Evolutionary conservation across 106 monocot genomes (phyloP).

Genomic region (Acanthochlamys bracteata): DNA sequence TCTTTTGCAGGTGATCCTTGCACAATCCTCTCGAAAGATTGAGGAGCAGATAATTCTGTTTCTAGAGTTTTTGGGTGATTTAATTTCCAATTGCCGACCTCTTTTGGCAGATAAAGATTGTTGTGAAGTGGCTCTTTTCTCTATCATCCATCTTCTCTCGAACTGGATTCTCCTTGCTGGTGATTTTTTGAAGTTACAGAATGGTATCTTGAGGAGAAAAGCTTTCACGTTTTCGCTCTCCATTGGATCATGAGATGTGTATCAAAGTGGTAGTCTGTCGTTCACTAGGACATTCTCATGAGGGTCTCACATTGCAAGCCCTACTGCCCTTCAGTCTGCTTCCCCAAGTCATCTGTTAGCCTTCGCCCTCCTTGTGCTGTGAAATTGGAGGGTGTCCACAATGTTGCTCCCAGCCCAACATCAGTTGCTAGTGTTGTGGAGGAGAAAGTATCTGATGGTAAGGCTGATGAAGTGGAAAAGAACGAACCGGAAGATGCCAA

Average conservation of each 20-base stretch:
- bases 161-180: not conserved
- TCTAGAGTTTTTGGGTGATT: not conserved
- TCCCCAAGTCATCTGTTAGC: constrained; percentile 14
- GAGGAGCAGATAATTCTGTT: too few species aligned
- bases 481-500: constrained; percentile 10
- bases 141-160: not conserved
- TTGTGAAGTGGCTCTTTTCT: not conserved
- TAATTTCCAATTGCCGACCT: not conserved
- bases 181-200: not conserved
- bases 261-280: constrained; percentile 2
- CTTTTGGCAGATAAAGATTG: not conserved
- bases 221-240: not conserved
- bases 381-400: constrained; percentile 1
- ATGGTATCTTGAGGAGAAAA: not conserved
- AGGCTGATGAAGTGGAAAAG: constrained; percentile 16
- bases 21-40: not conserved
- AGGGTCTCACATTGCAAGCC: constrained; percentile 19
- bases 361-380: not conserved
- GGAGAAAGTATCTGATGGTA: constrained; percentile 14
- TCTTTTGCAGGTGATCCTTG: not conserved
- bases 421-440: constrained; percentile 7
- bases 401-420: not conserved
- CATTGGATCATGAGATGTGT: constrained; percentile 6
- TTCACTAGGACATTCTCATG: constrained; percentile 8
- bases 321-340: constrained; percentile 17